phyloP scores from a whole-genome alignment of 352 stramenopile species.

The Globisporangium emineosum region DNA sequence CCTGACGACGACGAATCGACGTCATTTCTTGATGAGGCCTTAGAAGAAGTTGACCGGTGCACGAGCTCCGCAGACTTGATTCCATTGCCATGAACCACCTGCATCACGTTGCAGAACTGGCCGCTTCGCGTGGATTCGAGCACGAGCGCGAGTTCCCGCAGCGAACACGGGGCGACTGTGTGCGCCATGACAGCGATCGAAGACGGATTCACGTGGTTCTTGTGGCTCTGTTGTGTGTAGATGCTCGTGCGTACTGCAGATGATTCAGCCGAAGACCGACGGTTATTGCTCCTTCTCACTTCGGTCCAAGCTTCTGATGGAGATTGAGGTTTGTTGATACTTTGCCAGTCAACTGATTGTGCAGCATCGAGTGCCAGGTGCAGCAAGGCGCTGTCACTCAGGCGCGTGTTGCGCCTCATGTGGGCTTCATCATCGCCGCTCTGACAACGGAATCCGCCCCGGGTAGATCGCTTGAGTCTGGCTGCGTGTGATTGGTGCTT shows the following conservation, averaged over 20 bases:
- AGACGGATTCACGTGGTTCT: not conserved
- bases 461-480: too few relatives aligned
- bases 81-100: constrained; percentile 1
- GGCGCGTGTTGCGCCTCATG: constrained; percentile 9
- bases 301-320: too few relatives aligned
- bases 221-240: not conserved
- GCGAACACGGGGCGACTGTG: constrained; percentile 7
- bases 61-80: not conserved
- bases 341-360: constrained; percentile 30
- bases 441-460: not conserved
- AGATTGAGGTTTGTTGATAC: constrained; percentile 13
- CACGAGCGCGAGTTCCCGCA: constrained; percentile 4
- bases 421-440: not conserved
- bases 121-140: not conserved
- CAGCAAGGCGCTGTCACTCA: constrained; percentile 37
- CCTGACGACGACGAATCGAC: not conserved
- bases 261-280: too few relatives aligned
- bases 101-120: constrained; percentile 2
- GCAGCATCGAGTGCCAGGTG: constrained; percentile 27
- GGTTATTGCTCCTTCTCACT: not conserved
- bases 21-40: not conserved
- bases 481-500: not conserved
- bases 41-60: not conserved
- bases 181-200: constrained; percentile 8
- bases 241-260: too few relatives aligned